A percentile compares a stretch with the other conserved stretches of the same genome.
These are phyloP conservation scores for Colletotrichum orbiculare DNA, from an alignment of 2,329 filamentous ascomycete genomes.

Conservation along the genomic window DNA sequence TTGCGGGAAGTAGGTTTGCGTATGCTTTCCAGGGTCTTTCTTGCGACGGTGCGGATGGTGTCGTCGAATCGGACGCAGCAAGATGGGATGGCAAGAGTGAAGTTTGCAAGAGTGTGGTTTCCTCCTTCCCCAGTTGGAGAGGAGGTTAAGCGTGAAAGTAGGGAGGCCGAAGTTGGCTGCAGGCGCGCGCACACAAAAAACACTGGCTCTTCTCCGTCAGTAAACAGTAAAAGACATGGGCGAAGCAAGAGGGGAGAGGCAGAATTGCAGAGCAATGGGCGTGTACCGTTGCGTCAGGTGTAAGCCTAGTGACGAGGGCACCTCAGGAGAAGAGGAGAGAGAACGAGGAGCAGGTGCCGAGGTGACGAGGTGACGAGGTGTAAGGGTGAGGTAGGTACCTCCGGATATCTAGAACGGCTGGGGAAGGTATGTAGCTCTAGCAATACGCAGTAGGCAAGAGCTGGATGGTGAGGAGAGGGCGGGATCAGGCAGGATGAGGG, in stretches of 20 bases:
- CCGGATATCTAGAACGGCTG: background rate
- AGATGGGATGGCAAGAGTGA: conserved; percentile 36
- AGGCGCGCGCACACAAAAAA: conserved; percentile 7
- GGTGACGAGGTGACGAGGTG: background rate
- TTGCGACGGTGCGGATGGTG: conserved; percentile 5
- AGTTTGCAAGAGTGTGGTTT: conserved; percentile 3
- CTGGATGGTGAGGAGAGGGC: conserved; percentile 6
- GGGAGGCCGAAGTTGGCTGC: conserved; percentile 14
- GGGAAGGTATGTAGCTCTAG: conserved; percentile 7
- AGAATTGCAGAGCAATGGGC: conserved; percentile 3
- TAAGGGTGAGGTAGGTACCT: too few relatives aligned
- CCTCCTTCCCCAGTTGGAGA: too few relatives aligned
- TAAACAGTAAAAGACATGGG: conserved; percentile 13
- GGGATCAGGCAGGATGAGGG: background rate
- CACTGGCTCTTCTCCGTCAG: background rate
- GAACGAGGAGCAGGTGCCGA: background rate
- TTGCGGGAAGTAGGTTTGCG: conserved; percentile 17
- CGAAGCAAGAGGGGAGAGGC: conserved; percentile 20
- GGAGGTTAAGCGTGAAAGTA: conserved; percentile 19
- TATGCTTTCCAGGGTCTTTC: background rate
- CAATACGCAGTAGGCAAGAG: conserved; percentile 1
- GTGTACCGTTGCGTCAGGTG: conserved; percentile 18
- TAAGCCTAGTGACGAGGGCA: conserved; percentile 10
- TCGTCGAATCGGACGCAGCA: conserved; percentile 27
- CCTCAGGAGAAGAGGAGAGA: background rate